These are phyloP conservation scores for Mrakia frigida DNA, from an alignment of 768 basidiomycete genomes.

Conservation along the genomic window DNA sequence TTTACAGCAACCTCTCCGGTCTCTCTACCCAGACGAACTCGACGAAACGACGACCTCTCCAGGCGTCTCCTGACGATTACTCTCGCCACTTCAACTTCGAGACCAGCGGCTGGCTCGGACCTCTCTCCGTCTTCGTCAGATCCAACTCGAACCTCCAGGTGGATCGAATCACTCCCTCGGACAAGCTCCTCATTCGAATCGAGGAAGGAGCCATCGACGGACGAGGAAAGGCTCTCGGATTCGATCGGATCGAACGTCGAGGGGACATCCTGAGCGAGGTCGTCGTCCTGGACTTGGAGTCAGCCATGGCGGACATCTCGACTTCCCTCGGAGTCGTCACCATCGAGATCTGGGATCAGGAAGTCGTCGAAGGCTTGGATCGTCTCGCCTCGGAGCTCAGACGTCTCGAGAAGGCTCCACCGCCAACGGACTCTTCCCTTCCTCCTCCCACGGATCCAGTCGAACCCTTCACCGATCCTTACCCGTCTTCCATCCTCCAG, in stretches of 20 bases:
- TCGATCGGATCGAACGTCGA: not conserved
- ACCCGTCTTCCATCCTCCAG: constrained; percentile 38
- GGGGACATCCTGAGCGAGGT: constrained; percentile 16
- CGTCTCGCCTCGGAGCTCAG: constrained; percentile 47
- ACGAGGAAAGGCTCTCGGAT: not conserved
- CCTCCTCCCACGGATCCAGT: constrained; percentile 7
- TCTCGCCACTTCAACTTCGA: not conserved
- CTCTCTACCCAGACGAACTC: not conserved
- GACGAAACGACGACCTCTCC: not conserved
- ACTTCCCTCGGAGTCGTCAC: constrained; percentile 57
- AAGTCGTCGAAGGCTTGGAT: constrained; percentile 55
- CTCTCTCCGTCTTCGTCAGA: constrained; percentile 4
- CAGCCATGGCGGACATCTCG: constrained; percentile 46
- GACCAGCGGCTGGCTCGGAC: not conserved
- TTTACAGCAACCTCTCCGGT: constrained; percentile 1
- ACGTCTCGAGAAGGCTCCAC: constrained; percentile 34
- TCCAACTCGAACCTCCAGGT: not conserved
- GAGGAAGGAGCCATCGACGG: not conserved
- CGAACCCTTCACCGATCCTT: not conserved
- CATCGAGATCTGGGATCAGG: constrained; percentile 63
- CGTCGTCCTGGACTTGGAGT: constrained; percentile 33
- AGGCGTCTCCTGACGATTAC: not conserved
- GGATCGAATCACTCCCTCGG: not conserved
- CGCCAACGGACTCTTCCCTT: constrained; percentile 38
- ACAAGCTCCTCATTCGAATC: constrained; percentile 7